phyloP scores from a whole-genome alignment of 768 basidiomycete genomes.

The Pleurotus sapidus region DNA sequence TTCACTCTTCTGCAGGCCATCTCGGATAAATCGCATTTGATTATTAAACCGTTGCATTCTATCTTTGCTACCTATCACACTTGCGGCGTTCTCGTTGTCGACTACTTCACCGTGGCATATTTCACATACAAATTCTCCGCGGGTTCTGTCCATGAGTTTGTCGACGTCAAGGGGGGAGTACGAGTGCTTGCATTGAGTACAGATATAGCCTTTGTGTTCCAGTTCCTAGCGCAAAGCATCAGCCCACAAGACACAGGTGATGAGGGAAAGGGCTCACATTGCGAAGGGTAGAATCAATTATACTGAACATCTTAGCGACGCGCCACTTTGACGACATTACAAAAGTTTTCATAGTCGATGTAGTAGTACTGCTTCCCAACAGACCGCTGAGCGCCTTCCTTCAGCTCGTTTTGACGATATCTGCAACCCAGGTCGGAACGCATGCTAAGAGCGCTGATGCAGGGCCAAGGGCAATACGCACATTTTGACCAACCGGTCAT shows the following conservation, averaged over 20 bases:
- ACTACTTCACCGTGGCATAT: slow-evolving; percentile 83
- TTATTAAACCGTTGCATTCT: slow-evolving; percentile 94
- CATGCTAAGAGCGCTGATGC: neutral
- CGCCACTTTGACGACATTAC: slow-evolving; percentile 99
- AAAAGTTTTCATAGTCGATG: slow-evolving; percentile 93
- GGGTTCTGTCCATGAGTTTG: slow-evolving; percentile 71
- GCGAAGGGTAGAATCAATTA: slow-evolving; percentile 85
- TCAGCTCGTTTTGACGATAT: slow-evolving; percentile 88
- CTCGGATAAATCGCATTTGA: slow-evolving; percentile 84
- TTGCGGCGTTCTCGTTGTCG: slow-evolving; percentile 90
- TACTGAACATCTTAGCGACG: slow-evolving; percentile 86
- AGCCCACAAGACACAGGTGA: neutral
- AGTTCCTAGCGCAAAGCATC: slow-evolving; percentile 63
- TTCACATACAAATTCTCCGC: slow-evolving; percentile 77
- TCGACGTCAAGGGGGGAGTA: slow-evolving; percentile 87
- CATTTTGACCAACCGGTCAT: slow-evolving; percentile 78
- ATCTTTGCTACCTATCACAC: slow-evolving; percentile 82
- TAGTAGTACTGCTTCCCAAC: slow-evolving; percentile 93
- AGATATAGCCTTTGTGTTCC: slow-evolving; percentile 97
- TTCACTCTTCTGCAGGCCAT: slow-evolving; percentile 87
- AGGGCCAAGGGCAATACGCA: slow-evolving; percentile 31
- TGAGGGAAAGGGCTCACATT: slow-evolving; percentile 52
- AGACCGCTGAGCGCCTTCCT: slow-evolving; percentile 85
- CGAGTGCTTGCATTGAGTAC: slow-evolving; percentile 80
- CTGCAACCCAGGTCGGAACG: slow-evolving; percentile 32